Base-by-base conservation (phyloP, 306 rosid species). In the Dryas drummondii region DNA sequence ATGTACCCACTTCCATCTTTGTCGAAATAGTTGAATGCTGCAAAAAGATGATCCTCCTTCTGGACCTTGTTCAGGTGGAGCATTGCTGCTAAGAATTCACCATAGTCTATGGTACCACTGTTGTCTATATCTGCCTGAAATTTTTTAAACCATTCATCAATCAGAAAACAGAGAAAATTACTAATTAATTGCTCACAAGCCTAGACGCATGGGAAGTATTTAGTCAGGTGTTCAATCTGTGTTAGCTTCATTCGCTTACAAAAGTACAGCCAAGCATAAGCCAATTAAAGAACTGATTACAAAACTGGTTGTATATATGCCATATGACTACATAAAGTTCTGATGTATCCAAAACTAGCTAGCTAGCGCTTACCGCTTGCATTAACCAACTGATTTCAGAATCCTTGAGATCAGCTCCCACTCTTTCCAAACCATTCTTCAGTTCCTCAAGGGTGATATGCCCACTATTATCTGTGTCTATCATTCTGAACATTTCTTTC, bases 21-120 rank as follows among this genome's bases (percentile, higher is more conserved):
- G 86, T 94, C 99, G 66, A 94, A 87, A 81, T 94, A 94, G 3
- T 91, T 76, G 79, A 94, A 94, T 67, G 99, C 96, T 44, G 97
- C 87, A 83, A 50, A 94, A 71, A 94, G 87, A 70, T 86, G 96
- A 81, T 94, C 99, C 81, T 94, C 97, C 86, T 84, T 89, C 80
- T 92, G 97, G 75, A 94, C 42, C 85, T 91, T 87, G 90, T 90
- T 94, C 78, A 92, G 84, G 77, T 92, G 93, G 53, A 94, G 90
- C 99, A 94, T 94, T 53, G 97, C 97, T 75, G 99, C 97, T 65
- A 94, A 74, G 78, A 92, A 94, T 78, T 94, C 99, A 22, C 97
- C 97, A 13, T 94, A 92, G 82, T 92, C 99, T 88, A 94, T 90
- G 79, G 99, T 88, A 73, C 99, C 99, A 78, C 97, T 94, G 62